Conservation (phyloP, 805 yeast species). For the Ogataea ramenticola region DNA sequence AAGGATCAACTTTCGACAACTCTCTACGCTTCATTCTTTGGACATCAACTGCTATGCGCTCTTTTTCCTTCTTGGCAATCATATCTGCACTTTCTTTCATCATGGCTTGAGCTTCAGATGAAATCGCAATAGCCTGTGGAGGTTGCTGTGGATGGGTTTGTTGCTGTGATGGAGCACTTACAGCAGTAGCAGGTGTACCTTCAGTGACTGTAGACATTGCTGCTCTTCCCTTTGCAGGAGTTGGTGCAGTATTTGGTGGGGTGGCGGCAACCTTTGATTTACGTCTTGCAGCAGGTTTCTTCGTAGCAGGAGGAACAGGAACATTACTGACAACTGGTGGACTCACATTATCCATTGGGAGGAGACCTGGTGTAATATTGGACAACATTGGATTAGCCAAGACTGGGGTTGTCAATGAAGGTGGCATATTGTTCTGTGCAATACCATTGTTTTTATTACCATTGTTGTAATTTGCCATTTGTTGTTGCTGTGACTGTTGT, state of each 20-base stretch:
- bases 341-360: background rate
- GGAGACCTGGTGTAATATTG: background rate
- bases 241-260: conserved; percentile 10
- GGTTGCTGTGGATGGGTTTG: conserved; percentile 5
- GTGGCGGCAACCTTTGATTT: conserved; percentile 13
- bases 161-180: background rate
- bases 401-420: conserved; percentile 1
- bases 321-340: background rate
- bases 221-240: conserved; percentile 2
- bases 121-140: conserved; percentile 4
- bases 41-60: conserved; percentile 25
- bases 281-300: conserved; percentile 17
- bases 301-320: conserved; percentile 8
- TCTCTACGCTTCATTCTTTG: conserved; percentile 39
- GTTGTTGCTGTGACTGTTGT: background rate
- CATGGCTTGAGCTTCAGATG: conserved; percentile 23
- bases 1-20: conserved; percentile 38
- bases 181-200: conserved; percentile 3
- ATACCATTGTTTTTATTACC: conserved; percentile 29
- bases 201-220: conserved; percentile 5
- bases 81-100: conserved; percentile 23
- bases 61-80: conserved; percentile 21
- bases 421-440: conserved; percentile 11
- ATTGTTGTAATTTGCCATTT: conserved; percentile 8
- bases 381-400: background rate